phyloP scores from a whole-genome alignment of 192 early-diverging fungal genomes.

The Nowakowskiella sp. region DNA sequence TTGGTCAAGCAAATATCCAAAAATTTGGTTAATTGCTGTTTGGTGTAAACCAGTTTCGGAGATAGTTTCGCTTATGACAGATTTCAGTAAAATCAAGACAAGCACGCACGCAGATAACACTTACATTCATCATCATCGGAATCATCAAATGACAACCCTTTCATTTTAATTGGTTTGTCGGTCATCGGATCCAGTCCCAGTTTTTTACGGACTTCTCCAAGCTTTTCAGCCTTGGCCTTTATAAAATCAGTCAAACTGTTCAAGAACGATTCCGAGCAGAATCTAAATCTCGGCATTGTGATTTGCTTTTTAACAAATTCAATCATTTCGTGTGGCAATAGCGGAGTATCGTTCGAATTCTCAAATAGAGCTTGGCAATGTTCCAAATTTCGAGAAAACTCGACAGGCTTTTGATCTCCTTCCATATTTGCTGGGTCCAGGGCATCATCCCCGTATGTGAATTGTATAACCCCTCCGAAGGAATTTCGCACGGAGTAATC shows the following conservation, averaged over 20 bases:
- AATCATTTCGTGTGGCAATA: conserved; percentile 61
- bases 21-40: conserved; percentile 63
- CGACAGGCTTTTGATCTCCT: conserved; percentile 79
- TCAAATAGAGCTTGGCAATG: conserved; percentile 35
- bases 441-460: conserved; percentile 91
- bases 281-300: conserved; percentile 39
- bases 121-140: background rate
- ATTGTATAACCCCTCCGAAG: conserved; percentile 85
- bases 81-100: too few relatives aligned
- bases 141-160: background rate
- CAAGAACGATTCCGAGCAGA: conserved; percentile 56
- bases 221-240: conserved; percentile 38
- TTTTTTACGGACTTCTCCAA: conserved; percentile 48
- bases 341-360: conserved; percentile 25
- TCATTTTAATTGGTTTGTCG: conserved; percentile 35
- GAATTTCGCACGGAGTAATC: conserved; percentile 93
- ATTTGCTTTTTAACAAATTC: conserved; percentile 42
- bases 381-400: conserved; percentile 74
- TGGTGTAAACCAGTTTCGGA: conserved; percentile 58
- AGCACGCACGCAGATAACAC: too few relatives aligned
- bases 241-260: conserved; percentile 52
- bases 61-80: too few relatives aligned
- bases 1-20: conserved; percentile 71
- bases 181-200: conserved; percentile 44
- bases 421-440: conserved; percentile 92